Base-by-base conservation (phyloP, 345 rosid species). In the Raphanus sativus region DNA sequence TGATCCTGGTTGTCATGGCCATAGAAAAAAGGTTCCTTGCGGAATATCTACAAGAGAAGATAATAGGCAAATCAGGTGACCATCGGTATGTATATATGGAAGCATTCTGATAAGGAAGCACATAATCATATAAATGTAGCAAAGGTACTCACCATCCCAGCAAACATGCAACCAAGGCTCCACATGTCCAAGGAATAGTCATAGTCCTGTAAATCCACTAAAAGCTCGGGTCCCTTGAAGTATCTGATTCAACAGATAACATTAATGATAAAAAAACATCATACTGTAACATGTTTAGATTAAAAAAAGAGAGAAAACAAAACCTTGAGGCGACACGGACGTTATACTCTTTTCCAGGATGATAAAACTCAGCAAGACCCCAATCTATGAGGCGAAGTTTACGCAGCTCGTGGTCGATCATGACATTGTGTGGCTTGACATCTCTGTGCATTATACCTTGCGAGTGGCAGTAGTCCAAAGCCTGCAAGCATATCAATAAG, bases 111-210 rank as follows among this genome's bases (percentile, higher is more conserved):
- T n/a, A 15, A 55, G 36, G 32, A 15, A n/a, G 12, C 62, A 33
- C 15, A 71, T 70, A 25, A 52, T 34, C 42, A 58, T 65, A n/a
- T 61, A 76, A n/a, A 12, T 50, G 40, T 45, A 48, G 72, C n/a
- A 48, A 10, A 33, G 55, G 68, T 65, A 71, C 91, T 83, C 75
- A 96, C 99, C 99, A 96, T 96, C 79, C 99, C 99, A 32, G 98
- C 98, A 86, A 96, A 91, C 99, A 93, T 96, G 78, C 99, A 96
- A 21, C 98, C 99, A 8, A 96, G 98, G 88, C 99, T 96, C 99
- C 99, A 96, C 97, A 96, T 93, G 81, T 93, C 99, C 84, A 93
- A 83, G 32, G 99, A 96, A 85, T 96, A 96, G 86, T 96, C 99
- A 83, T 96, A 96, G 85, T 93, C 99, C 81, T 90, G 98, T 62